phyloP scores from a whole-genome alignment of 2,329 filamentous ascomycete species.

The Bisporella sp. region DNA sequence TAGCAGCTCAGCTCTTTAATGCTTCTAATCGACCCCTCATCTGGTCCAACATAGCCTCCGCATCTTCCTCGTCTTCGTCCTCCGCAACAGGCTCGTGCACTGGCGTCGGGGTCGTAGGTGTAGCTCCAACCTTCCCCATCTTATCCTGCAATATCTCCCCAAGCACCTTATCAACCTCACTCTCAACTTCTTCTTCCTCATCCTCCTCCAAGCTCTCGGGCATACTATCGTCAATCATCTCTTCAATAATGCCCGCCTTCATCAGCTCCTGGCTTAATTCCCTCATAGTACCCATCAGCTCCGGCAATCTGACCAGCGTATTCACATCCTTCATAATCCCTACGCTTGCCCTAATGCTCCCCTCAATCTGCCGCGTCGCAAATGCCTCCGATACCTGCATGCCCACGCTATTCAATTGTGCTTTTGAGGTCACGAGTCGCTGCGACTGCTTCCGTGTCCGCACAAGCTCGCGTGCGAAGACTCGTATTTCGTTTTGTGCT shows the following conservation, averaged over 20 bases:
- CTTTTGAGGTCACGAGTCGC: slow-evolving; percentile 78
- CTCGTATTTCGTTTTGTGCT: slow-evolving; percentile 74
- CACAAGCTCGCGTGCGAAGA: slow-evolving; percentile 83
- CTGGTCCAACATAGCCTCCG: slow-evolving; percentile 85
- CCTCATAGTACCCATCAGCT: slow-evolving; percentile 83
- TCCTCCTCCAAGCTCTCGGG: slow-evolving; percentile 69
- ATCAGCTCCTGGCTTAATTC: slow-evolving; percentile 82
- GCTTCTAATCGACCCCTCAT: slow-evolving; percentile 91
- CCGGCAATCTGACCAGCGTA: slow-evolving; percentile 72
- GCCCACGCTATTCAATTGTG: slow-evolving; percentile 84
- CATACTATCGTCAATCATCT: slow-evolving; percentile 86
- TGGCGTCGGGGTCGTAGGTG: slow-evolving; percentile 46
- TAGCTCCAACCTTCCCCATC: slow-evolving; percentile 57
- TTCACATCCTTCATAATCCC: slow-evolving; percentile 98
- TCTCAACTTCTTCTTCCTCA: slow-evolving; percentile 68
- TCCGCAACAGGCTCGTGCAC: slow-evolving; percentile 45
- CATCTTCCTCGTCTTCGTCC: slow-evolving; percentile 74
- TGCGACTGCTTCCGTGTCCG: slow-evolving; percentile 68
- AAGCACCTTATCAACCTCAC: slow-evolving; percentile 87
- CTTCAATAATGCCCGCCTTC: slow-evolving; percentile 94
- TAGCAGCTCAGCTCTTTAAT: slow-evolving; percentile 63
- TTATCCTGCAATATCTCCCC: slow-evolving; percentile 84
- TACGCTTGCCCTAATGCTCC: slow-evolving; percentile 76
- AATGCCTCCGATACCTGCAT: slow-evolving; percentile 99
- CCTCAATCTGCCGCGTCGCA: slow-evolving; percentile 91